A percentile compares a stretch with the other conserved stretches of the same genome.
These are phyloP conservation scores for Tinospora cordifolia DNA, from an alignment of 164 flowering plant species.

Conservation along the genomic window DNA sequence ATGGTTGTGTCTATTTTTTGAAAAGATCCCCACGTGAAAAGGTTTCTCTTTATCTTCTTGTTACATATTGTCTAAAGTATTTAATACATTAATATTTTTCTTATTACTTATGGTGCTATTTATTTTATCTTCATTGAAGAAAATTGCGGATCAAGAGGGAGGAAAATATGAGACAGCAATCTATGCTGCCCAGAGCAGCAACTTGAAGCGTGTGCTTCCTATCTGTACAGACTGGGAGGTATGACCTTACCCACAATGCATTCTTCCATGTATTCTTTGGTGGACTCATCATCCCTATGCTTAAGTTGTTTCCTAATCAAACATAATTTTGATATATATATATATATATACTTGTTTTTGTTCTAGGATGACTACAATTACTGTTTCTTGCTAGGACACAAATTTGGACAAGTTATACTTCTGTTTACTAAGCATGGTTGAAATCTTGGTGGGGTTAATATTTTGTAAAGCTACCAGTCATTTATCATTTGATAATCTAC, in stretches of 20 bases:
- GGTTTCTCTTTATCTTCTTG: not conserved
- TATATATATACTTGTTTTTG: no score
- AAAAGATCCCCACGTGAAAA: not conserved
- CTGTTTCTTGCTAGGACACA: no score
- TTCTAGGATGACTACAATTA: no score
- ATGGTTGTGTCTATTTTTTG: not conserved
- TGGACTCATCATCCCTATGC: not conserved
- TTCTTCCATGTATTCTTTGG: conserved; percentile 1
- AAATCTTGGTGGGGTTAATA: no score
- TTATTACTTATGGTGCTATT: conserved; percentile 3
- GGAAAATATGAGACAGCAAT: conserved; percentile 84
- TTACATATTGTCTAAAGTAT: not conserved
- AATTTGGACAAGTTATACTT: no score
- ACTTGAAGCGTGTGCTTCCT: conserved; percentile 79
- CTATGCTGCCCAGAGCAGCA: conserved; percentile 79
- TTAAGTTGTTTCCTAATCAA: not conserved
- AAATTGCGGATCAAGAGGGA: conserved; percentile 75
- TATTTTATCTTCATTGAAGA: conserved; percentile 35
- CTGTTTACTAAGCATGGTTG: no score
- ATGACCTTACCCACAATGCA: conserved; percentile 2
- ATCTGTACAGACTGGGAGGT: conserved; percentile 97
- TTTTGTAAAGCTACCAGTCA: no score
- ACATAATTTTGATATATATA: not conserved
- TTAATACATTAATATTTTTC: not conserved
- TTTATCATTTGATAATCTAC: no score